phyloP scores from a whole-genome alignment of 306 rosid genomes.

The Lathyrus tuberosus region DNA sequence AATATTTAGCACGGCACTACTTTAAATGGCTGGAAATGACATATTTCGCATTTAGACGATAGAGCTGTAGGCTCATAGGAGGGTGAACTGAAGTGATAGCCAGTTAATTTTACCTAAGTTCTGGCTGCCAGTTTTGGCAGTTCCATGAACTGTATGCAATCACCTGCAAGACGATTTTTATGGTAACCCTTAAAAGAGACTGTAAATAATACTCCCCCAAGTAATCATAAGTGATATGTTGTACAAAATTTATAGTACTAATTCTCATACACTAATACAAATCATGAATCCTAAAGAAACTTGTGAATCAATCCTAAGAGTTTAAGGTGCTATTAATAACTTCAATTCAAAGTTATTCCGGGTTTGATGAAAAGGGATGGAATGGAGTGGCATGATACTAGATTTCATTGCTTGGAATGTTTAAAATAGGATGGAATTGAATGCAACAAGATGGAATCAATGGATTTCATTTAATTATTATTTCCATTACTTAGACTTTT shows the following conservation, averaged over 20 bases:
- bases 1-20: not conserved
- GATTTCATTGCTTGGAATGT: constrained; percentile 1
- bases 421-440: not conserved
- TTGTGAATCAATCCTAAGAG: not conserved
- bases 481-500: not conserved
- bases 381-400: not conserved
- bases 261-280: not conserved
- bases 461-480: not conserved
- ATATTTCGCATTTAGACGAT: not conserved
- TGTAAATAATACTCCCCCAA: not conserved
- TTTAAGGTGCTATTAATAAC: not conserved
- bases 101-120: not conserved
- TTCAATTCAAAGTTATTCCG: not conserved
- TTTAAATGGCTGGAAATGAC: not conserved
- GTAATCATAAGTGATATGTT: not conserved
- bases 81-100: not conserved
- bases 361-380: not conserved
- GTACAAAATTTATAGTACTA: not conserved
- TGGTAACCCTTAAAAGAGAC: not conserved
- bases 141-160: constrained; percentile 3
- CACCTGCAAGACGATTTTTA: not conserved
- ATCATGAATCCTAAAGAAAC: not conserved
- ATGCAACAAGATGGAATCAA: not conserved
- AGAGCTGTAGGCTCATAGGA: not conserved
- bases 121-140: not conserved